Conservation (phyloP, 768 basidiomycete species). For the Suillus tomentosus region DNA sequence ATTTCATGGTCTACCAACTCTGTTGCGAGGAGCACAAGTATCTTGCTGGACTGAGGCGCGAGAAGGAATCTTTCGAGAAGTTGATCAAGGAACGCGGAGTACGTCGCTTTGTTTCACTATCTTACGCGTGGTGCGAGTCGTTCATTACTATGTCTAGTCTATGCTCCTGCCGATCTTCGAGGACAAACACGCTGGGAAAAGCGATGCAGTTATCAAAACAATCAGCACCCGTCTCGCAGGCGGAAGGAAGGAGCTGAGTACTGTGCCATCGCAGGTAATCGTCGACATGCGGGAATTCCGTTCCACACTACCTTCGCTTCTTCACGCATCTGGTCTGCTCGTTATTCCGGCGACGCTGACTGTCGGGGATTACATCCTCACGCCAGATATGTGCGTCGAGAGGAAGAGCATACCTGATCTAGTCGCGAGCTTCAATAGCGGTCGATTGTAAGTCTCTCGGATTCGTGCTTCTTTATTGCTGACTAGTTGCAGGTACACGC, state of each 20-base stretch:
- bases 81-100: constrained; percentile 92
- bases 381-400: constrained; percentile 95
- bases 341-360: constrained; percentile 92
- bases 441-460: constrained; percentile 73
- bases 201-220: constrained; percentile 71
- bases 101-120: constrained; percentile 32
- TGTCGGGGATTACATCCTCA: constrained; percentile 94
- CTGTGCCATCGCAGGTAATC: constrained; percentile 82
- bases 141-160: constrained; percentile 46
- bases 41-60: constrained; percentile 81
- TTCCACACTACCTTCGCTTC: constrained; percentile 84
- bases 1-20: constrained; percentile 91
- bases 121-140: not conserved
- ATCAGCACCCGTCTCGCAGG: constrained; percentile 88
- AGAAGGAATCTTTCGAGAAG: constrained; percentile 92
- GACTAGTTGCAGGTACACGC: constrained; percentile 70
- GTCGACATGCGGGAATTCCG: constrained; percentile 98
- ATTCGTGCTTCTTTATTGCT: constrained; percentile 2
- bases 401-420: constrained; percentile 93
- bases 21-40: constrained; percentile 97
- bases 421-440: constrained; percentile 89
- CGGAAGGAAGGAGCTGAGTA: constrained; percentile 67
- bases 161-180: constrained; percentile 89
- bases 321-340: constrained; percentile 78
- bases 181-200: constrained; percentile 46